A percentile compares a stretch with the other conserved stretches of the same genome.
Evolutionary conservation across 2,329 filamentous ascomycete species (phyloP).

Genomic region (Corniculantispora saksenae): DNA sequence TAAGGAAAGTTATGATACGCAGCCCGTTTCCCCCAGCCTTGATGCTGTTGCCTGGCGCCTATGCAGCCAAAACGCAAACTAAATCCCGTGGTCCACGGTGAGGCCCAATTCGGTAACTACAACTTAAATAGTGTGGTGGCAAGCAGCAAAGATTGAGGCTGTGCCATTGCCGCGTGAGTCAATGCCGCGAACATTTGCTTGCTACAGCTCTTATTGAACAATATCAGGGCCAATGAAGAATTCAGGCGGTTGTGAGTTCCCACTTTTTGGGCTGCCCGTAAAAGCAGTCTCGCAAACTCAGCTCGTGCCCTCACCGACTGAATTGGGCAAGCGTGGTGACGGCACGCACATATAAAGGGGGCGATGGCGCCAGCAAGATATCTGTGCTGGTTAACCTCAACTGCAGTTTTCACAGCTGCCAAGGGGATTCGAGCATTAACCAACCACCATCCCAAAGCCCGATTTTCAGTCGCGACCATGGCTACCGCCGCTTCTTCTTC

Average conservation of each 20-base stretch:
- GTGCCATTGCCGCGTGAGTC: slow-evolving; percentile 5
- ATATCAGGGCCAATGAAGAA: no score
- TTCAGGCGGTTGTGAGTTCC: no score
- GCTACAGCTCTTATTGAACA: no score
- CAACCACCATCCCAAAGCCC: not conserved
- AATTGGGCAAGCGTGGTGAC: no score
- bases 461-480: slow-evolving; percentile 11
- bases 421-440: not conserved
- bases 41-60: not conserved
- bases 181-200: not conserved
- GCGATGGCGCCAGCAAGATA: not conserved
- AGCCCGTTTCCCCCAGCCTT: not conserved
- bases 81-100: not conserved
- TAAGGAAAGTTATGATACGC: no score
- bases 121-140: not conserved
- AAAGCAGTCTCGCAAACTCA: not conserved
- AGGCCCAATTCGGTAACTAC: not conserved
- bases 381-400: not conserved
- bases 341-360: not conserved
- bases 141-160: not conserved
- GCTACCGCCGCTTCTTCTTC: slow-evolving; percentile 6
- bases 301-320: not conserved
- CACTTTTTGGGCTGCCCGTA: no score
- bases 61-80: not conserved
- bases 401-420: not conserved